Percentiles rank a stretch among this genome's conserved stretches.
Evolutionary conservation across 768 basidiomycete genomes (phyloP).

Genomic region (Kwoniella sp.): DNA sequence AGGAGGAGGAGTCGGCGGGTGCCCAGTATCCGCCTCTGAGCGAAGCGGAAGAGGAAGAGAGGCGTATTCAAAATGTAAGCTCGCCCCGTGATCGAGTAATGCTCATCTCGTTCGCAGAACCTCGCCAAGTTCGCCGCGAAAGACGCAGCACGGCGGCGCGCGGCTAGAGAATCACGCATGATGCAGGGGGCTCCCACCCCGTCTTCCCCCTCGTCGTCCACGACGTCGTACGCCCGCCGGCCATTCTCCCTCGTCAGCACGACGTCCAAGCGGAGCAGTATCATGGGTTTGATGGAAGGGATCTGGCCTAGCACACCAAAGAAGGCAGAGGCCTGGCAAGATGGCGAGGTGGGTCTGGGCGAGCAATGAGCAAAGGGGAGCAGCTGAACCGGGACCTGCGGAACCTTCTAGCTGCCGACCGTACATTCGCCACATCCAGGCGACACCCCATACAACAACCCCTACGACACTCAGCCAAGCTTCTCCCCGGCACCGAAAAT

Average conservation of each 20-base stretch:
- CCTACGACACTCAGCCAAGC: slow-evolving; percentile 24
- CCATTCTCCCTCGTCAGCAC: slow-evolving; percentile 20
- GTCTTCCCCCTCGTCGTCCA: slow-evolving; percentile 7
- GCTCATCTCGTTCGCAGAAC: slow-evolving; percentile 14
- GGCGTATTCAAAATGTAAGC: slow-evolving; percentile 34
- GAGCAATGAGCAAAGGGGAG: not conserved
- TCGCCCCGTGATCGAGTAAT: not conserved
- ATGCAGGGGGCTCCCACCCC: slow-evolving; percentile 14
- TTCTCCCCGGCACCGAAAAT: slow-evolving; percentile 25
- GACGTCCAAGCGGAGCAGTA: slow-evolving; percentile 18
- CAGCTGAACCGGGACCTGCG: not conserved
- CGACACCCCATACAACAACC: slow-evolving; percentile 14
- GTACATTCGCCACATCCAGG: slow-evolving; percentile 8
- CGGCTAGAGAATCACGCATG: slow-evolving; percentile 28
- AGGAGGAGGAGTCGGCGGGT: slow-evolving; percentile 13
- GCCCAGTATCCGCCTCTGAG: slow-evolving; percentile 33
- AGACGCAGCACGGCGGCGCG: slow-evolving; percentile 34
- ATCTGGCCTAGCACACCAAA: slow-evolving; percentile 21
- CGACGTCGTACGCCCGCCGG: slow-evolving; percentile 19
- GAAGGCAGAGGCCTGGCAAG: slow-evolving; percentile 9
- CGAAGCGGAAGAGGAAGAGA: slow-evolving; percentile 35
- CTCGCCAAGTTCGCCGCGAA: slow-evolving; percentile 39
- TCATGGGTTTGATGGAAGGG: slow-evolving; percentile 37
- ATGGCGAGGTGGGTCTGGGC: slow-evolving; percentile 14
- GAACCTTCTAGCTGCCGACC: slow-evolving; percentile 1